phyloP scores from a whole-genome alignment of 2,329 filamentous ascomycete genomes.

The Aspergillus udagawae region DNA sequence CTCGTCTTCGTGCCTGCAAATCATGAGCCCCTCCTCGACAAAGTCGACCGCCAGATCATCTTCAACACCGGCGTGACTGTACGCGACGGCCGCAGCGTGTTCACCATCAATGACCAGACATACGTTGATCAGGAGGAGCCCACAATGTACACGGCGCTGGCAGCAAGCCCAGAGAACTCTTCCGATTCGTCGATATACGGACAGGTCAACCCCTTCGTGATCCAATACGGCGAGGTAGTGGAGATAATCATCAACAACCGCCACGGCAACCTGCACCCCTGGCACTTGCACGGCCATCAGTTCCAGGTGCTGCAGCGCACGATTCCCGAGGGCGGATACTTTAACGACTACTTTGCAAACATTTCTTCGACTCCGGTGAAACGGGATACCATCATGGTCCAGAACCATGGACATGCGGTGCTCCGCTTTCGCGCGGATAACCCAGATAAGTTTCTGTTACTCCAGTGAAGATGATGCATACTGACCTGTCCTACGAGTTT shows the following conservation, averaged over 20 bases:
- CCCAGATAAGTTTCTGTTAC: constrained; percentile 21
- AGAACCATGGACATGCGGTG: constrained; percentile 28
- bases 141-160: constrained; percentile 71
- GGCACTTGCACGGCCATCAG: constrained; percentile 52
- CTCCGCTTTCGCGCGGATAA: constrained; percentile 35
- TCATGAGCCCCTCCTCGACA: constrained; percentile 21
- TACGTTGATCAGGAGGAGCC: constrained; percentile 74
- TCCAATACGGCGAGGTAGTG: constrained; percentile 55
- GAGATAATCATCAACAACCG: constrained; percentile 37
- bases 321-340: constrained; percentile 22
- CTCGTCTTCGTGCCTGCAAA: constrained; percentile 23
- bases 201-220: constrained; percentile 63
- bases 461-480: neutral
- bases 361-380: constrained; percentile 24
- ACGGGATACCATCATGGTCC: constrained; percentile 34
- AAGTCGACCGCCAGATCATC: constrained; percentile 28
- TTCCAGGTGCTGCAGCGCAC: constrained; percentile 43
- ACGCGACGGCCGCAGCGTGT: constrained; percentile 58
- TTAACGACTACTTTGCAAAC: constrained; percentile 21
- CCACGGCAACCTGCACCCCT: constrained; percentile 40
- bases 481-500: constrained; percentile 16
- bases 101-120: constrained; percentile 72
- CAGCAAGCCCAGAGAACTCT: constrained; percentile 49
- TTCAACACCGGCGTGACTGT: constrained; percentile 58
- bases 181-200: constrained; percentile 62